Base-by-base conservation (phyloP, 208 protist genomes). In the Strigomonas culicis region DNA sequence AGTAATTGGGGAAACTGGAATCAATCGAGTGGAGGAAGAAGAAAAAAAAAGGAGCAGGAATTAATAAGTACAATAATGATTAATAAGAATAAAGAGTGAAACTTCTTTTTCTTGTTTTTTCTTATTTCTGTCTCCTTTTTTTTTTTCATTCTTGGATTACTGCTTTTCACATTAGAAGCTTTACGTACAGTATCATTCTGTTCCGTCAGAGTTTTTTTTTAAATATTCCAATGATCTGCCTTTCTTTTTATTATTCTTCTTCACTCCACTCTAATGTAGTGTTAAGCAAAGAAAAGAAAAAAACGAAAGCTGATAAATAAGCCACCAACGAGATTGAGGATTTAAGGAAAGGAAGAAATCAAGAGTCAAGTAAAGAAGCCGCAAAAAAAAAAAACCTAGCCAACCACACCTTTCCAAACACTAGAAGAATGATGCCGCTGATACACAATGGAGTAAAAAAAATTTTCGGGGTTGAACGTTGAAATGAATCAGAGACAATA, bases 131-230 rank as follows among this genome's bases (percentile, higher is more conserved):
- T 46, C 41, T 46, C 27, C 27, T 53, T 53, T 53, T 25, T 19
- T 24, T 53, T 25, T 24, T 53, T 30, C 21, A 53, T 25, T 25
- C 8, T 53, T 10, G 27, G 27, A 53, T 30, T 10, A 53, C 21
- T 7, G 17, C 21, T 19, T 21, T 53, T 53, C 8, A 47, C 41
- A 13, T 47, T 47, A 47, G 41, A 47, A 19, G 19, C 41, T 53
- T 53, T 53, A 53, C 27, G 11, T 53, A 19, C 27, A 30, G 21
- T 53, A 21, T 53, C 49, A 53, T 53, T 47, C 41, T 53, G 27
- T 30, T 46, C 41, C 17, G 13, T 46, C 17, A n/a, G n/a, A n/a
- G n/a, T n/a, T n/a, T n/a, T n/a, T n/a, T n/a, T n/a, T n/a, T n/a
- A n/a, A n/a, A n/a, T n/a, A n/a, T n/a, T n/a, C n/a, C n/a, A n/a